Base-by-base conservation (phyloP, 176 grass and related monocot species). In the Elaeis guineensis region DNA sequence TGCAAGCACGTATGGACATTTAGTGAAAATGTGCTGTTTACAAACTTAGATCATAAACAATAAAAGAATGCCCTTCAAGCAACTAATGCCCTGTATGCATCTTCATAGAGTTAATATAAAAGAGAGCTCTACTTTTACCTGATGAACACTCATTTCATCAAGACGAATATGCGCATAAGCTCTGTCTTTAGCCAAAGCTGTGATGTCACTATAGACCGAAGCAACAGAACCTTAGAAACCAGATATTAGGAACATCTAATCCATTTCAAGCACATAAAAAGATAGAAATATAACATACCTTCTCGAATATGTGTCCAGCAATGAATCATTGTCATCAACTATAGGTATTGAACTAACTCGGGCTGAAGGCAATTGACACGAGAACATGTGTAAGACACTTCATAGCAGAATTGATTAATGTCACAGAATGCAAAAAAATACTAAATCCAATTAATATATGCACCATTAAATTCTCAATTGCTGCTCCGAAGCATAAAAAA, bases 101-200 rank as follows among this genome's bases (percentile, higher is more conserved):
- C 35, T 44, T 44, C 35, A 12, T 44, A 12, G 11, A 44, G 2
- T 44, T 44, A 44, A 44, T 44, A 44, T 12, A 3, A 35, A 44
- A 44, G 35, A 14, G 1, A 44, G 1, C 8, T 44, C 2, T 44
- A 44, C 8, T 44, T 44, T 44, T 21, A 99, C 94, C 85, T 99
- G 94, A 55, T 93, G 85, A 74, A 99, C 80, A 11, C 63, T 89
- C 84, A 93, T 99, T 62, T 93, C 85, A 83, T 99, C 94, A 51
- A 99, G 77, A 24, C 79, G 94, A 58, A 99, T 80, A 57, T 86
- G 85, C 25, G 94, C 76, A 72, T 99, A 99, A 59, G 84, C 77
- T 82, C 74, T 99, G 77, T 99, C 94, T 83, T 99, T 99, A 52
- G 94, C 94, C 28, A 99, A 81, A 73, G 94, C 81, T 70, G 94